Base-by-base conservation (phyloP, 257 asterid species). In the Jacaranda mimosifolia region DNA sequence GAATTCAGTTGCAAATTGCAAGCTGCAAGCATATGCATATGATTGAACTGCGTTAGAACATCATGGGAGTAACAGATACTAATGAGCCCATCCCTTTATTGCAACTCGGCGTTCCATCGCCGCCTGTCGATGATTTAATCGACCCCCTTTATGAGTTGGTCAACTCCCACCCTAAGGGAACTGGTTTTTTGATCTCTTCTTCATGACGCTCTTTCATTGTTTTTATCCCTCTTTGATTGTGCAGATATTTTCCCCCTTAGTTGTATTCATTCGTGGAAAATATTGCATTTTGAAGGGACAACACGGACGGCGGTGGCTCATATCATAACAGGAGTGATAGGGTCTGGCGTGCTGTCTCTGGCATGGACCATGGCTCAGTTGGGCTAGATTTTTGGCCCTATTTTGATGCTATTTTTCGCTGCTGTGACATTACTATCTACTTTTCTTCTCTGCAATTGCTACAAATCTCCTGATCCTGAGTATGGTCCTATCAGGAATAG, bases 311-410 rank as follows among this genome's bases (percentile, higher is more conserved):
- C 96, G 78, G 76, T 89, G 79, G 94, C 97, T 13, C 97, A 89
- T 78, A 87, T 91, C 42, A 90, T 93, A n/a, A 93, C 97, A 19
- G 98, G 93, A 58, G 93, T 85, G 3, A 91, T 93, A 6, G 97
- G 98, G 18, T 89, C 98, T 17, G 98, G 97, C 36, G 96, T 93
- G 52, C 87, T 93, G 10, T 87, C 98, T 2, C 86, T 93, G 3
- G 85, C 94, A 40, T 93, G 98, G 98, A 88, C 94, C 85, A 83
- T 89, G 84, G 80, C 97, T 3, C 92, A 82, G 73, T 59, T 93
- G 63, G 98, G 98, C 14, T 93, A 96, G 97, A 74, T 91, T 62
- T 91, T 94, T 74, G 96, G 90, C 32, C 98, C 97, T 3, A 0
- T 86, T 70, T 38, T 82, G 35, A 86, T 93, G 92, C 70, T 91